Conservation (phyloP, 805 yeast genomes). For the Sporopachydermia lactativora region DNA sequence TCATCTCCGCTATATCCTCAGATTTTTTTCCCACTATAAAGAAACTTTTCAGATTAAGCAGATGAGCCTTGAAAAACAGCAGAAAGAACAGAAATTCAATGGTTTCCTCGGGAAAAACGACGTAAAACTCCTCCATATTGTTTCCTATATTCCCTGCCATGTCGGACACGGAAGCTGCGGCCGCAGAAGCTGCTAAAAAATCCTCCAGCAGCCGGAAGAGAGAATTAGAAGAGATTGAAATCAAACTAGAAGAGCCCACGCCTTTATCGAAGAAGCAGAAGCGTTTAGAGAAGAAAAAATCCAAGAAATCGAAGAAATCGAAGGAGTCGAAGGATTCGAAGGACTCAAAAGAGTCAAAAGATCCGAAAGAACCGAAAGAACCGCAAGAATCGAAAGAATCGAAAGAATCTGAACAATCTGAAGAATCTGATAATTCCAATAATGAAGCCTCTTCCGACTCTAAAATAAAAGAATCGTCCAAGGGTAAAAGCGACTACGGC, state of each 20-base stretch:
- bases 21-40: no score
- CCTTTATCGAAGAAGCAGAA: conserved; percentile 89
- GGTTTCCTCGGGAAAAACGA: no score
- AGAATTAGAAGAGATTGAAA: conserved; percentile 45
- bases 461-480: conserved; percentile 16
- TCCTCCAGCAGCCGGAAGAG: not conserved
- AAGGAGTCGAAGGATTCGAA: conserved; percentile 24
- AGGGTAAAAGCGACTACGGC: conserved; percentile 38
- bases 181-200: not conserved
- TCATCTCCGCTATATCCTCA: no score
- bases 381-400: conserved; percentile 22
- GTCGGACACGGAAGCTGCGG: not conserved
- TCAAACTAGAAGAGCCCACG: conserved; percentile 52
- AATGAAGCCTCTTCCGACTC: conserved; percentile 19
- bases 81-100: no score
- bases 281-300: conserved; percentile 70
- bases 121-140: no score
- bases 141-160: no score
- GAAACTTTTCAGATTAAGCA: no score
- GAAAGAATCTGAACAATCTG: conserved; percentile 11
- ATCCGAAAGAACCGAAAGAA: conserved; percentile 21
- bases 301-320: conserved; percentile 48
- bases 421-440: conserved; percentile 14
- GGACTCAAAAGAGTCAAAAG: conserved; percentile 16
- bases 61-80: no score